Evolutionary conservation across 2,329 filamentous ascomycete species (phyloP).

Genomic region (Akanthomyces dipterigenus): DNA sequence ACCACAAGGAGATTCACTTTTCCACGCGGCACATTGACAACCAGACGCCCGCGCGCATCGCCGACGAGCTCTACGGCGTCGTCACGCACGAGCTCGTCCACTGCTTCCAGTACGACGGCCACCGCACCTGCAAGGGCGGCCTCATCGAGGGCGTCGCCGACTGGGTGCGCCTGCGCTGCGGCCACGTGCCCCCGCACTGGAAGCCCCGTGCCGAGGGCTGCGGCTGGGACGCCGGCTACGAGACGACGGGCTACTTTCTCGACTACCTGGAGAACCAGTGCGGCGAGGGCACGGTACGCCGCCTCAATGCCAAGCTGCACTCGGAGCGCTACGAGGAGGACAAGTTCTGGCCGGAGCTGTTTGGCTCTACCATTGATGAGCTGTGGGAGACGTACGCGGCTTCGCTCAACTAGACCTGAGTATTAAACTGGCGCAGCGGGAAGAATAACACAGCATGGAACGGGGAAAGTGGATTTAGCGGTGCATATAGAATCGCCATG

Average conservation of each 20-base stretch:
- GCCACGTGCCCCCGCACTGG: slow-evolving; percentile 79
- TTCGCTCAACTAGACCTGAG: not conserved
- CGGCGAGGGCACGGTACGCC: slow-evolving; percentile 51
- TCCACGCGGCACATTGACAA: slow-evolving; percentile 65
- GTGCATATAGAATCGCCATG: not conserved
- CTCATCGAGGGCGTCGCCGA: slow-evolving; percentile 89
- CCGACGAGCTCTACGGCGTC: slow-evolving; percentile 70
- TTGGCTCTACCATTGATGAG: slow-evolving; percentile 57
- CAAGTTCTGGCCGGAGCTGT: slow-evolving; percentile 60
- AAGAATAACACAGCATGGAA: not conserved
- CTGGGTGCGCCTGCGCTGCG: slow-evolving; percentile 74
- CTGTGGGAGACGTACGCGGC: slow-evolving; percentile 69
- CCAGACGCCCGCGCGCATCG: slow-evolving; percentile 36
- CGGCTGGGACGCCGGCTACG: slow-evolving; percentile 84
- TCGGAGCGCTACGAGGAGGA: slow-evolving; percentile 57
- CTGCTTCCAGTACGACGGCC: slow-evolving; percentile 78
- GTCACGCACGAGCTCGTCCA: slow-evolving; percentile 91
- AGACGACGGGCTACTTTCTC: slow-evolving; percentile 86
- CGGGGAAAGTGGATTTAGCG: not conserved
- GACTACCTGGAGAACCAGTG: slow-evolving; percentile 71
- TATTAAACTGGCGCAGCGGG: not conserved
- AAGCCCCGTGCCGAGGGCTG: slow-evolving; percentile 43
- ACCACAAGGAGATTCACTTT: slow-evolving; percentile 92
- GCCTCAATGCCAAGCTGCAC: slow-evolving; percentile 62
- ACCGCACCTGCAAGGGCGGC: slow-evolving; percentile 58